Base-by-base conservation (phyloP, 225 moss, liverwort and hornwort species). In the Polytrichum formosum region DNA sequence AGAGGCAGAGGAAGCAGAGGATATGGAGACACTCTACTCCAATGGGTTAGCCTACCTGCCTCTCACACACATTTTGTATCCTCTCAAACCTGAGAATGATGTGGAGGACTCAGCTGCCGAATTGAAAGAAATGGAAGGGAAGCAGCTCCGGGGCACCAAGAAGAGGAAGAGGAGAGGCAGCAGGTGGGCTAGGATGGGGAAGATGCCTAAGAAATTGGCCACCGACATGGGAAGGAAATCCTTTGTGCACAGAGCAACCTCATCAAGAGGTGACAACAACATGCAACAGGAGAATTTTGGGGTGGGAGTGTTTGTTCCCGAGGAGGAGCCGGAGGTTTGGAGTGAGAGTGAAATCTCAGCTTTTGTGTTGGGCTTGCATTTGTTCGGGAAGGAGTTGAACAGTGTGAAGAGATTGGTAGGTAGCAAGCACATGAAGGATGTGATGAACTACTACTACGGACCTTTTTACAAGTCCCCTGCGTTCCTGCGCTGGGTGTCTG, bases 301-400 rank as follows among this genome's bases (percentile, higher is more conserved):
- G 13, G 61, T 21, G 25, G 72, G 65, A 16, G 61, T 59, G 19
- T 33, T 76, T 58, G 69, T 85, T 2, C 88, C 88, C 5, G 88
- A 78, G 25, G 29, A 65, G 25, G 65, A 35, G 63, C 75, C 75
- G 25, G 80, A 71, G 66, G 61, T 70, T 20, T 88, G 88, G 88
- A 74, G 71, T 37, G 80, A 82, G 4, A 70, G 59, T 0, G 88
- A 88, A 60, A 77, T 74, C 2, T 70, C 82, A 6, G 77, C 71
- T 8, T 83, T 82, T 71, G 85, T 73, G 23, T 75, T 88, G 46
- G 88, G 74, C 13, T 80, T 88, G 26, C 85, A 80, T 63, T 73
- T 88, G n/a, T 80, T 88, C 55, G 88, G 78, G 28, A 88, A 85
- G 75, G 82, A 82, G 61, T 82, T 88, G 56, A 60, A 68, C 70